A percentile compares a stretch with the other conserved stretches of the same genome.
phyloP scores from a whole-genome alignment of 2,329 filamentous ascomycete species.

The Fusarium buxicola region DNA sequence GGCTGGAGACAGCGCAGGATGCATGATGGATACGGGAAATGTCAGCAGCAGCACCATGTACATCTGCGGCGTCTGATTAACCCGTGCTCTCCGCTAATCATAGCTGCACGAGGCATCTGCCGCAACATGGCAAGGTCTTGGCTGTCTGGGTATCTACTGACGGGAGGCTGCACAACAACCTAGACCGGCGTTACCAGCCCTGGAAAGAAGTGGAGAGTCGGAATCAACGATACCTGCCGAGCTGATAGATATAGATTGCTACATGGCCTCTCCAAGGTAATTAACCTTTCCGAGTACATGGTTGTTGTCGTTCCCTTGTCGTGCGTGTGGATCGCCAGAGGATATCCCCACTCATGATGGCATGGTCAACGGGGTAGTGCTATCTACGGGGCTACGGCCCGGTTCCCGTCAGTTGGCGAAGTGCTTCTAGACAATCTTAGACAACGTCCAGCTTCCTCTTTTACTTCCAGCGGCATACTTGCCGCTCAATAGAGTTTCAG shows the following conservation, averaged over 20 bases:
- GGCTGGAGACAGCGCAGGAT: background rate
- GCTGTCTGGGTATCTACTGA: background rate
- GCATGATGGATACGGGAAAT: constrained; percentile 16
- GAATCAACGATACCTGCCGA: background rate
- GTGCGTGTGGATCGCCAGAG: too few species aligned
- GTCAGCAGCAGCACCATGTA: constrained; percentile 30
- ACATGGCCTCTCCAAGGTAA: background rate
- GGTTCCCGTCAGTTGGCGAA: constrained; percentile 11
- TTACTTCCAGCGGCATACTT: constrained; percentile 6
- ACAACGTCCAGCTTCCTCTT: constrained; percentile 33
- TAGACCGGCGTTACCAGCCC: background rate
- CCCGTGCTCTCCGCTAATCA: constrained; percentile 22
- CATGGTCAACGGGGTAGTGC: background rate
- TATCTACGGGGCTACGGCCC: constrained; percentile 24
- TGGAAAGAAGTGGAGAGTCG: background rate
- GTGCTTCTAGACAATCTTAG: constrained; percentile 10
- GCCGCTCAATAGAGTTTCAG: constrained; percentile 1
- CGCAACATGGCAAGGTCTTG: background rate
- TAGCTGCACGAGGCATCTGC: constrained; percentile 22
- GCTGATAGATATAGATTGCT: background rate
- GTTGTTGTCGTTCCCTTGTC: too few species aligned
- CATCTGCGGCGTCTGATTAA: constrained; percentile 26
- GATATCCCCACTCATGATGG: background rate
- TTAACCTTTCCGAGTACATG: too few species aligned
- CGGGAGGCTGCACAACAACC: background rate